phyloP scores from a whole-genome alignment of 2,329 filamentous ascomycete genomes.

The Amesomyces nigricolor region DNA sequence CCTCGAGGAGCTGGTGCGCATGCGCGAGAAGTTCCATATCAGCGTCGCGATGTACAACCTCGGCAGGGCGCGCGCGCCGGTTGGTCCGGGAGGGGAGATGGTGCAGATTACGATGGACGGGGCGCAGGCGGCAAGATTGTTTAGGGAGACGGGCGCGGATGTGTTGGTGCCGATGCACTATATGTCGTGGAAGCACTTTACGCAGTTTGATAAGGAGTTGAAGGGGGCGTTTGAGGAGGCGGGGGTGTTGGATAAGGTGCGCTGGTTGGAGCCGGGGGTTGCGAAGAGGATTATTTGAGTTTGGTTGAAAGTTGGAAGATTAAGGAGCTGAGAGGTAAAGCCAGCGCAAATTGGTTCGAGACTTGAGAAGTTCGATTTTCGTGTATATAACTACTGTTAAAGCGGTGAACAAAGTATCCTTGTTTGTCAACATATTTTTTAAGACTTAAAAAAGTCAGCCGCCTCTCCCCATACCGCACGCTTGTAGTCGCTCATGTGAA shows the following conservation, averaged over 20 bases:
- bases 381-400: too few relatives aligned
- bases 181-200: constrained; percentile 42
- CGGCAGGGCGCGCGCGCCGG: constrained; percentile 31
- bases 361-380: too few relatives aligned
- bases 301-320: too few relatives aligned
- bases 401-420: too few relatives aligned
- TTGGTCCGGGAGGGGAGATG: constrained; percentile 16
- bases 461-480: too few relatives aligned
- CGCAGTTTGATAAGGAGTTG: constrained; percentile 32
- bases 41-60: constrained; percentile 37
- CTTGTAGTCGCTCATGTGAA: too few relatives aligned
- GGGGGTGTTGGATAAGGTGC: constrained; percentile 28
- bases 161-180: constrained; percentile 43
- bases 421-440: too few relatives aligned
- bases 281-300: too few relatives aligned
- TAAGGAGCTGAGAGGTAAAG: too few relatives aligned
- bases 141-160: constrained; percentile 37
- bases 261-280: constrained; percentile 19
- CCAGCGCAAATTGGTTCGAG: too few relatives aligned
- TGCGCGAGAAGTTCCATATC: constrained; percentile 35
- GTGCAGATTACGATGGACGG: constrained; percentile 42
- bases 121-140: constrained; percentile 35
- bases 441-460: too few relatives aligned
- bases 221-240: constrained; percentile 30
- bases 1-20: constrained; percentile 34